Base-by-base conservation (phyloP, 805 yeast species). In the Kodamaea leandrae region DNA sequence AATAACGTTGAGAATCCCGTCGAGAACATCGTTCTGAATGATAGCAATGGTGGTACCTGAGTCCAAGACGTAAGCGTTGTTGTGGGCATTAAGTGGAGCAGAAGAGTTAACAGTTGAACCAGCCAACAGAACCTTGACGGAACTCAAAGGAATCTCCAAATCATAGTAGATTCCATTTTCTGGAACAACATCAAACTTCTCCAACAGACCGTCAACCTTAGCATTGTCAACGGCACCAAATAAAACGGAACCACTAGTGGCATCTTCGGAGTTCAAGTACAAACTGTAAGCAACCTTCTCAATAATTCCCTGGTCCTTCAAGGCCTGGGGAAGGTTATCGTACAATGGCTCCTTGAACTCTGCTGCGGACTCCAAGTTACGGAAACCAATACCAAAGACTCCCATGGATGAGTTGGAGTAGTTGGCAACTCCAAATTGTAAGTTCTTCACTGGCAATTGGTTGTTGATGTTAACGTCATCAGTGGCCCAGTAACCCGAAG, bases 21-120 rank as follows among this genome's bases (percentile, higher is more conserved):
- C 21, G 12, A 35, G 25, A 13, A 52, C 24, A 3, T 32, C 37
- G 5, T 33, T 26, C 6, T 83, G 82, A 4, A 75, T 57, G 41
- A 64, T 66, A 10, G 76, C 54, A 30, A 73, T 54, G 7, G 85
- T 76, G 7, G 83, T 72, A 27, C 86, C 86, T 2, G 82, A 72
- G 57, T 81, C 86, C 33, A 80, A 55, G 8, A 77, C 46, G 2
- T 72, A 77, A 2, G 74, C 64, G 15, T 54, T 56, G 28, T 48
- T 52, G 30, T 37, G 20, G 12, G 18, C 20, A 36, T 28, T 9
- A 15, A 47, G 41, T 6, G 30, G 3, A 33, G 5, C 15, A 15
- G 32, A 23, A 20, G 29, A 8, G 32, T 27, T 37, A 7, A 21
- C 28, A 20, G 26, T 14, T 12, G 20, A 8, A 4, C 12, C 21